Percentiles rank a stretch among this genome's conserved stretches.
Evolutionary conservation across 1,284 basidiomycete genomes (phyloP).

Genomic region (Austroboletus niveus): DNA sequence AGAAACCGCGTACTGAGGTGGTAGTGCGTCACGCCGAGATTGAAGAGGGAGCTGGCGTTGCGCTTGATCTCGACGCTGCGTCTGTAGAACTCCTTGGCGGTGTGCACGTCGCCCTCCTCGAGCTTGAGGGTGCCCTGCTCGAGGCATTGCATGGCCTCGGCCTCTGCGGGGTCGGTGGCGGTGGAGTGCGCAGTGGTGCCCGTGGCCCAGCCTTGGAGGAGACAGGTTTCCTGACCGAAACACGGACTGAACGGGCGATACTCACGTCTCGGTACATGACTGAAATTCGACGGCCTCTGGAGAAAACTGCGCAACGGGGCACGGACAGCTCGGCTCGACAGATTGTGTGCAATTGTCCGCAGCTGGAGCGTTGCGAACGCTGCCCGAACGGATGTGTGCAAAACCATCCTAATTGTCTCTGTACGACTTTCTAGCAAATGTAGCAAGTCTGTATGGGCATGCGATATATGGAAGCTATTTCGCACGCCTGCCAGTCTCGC

Average conservation of each 20-base stretch:
- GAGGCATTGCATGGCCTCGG: constrained; percentile 77
- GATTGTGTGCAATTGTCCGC: constrained; percentile 16
- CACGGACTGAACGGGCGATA: constrained; percentile 16
- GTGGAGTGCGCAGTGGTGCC: constrained; percentile 80
- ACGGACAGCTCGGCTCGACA: constrained; percentile 24
- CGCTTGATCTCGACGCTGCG: constrained; percentile 81
- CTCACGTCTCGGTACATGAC: constrained; percentile 26
- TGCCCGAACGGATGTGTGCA: constrained; percentile 19
- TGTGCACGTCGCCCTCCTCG: constrained; percentile 86
- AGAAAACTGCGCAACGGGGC: constrained; percentile 11
- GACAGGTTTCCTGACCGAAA: constrained; percentile 2
- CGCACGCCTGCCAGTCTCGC: constrained; percentile 23
- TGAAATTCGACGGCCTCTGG: constrained; percentile 5
- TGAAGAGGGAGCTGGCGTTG: constrained; percentile 82
- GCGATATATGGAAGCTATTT: constrained; percentile 13
- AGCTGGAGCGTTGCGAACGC: constrained; percentile 28
- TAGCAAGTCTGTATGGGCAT: not conserved
- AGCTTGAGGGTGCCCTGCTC: constrained; percentile 87
- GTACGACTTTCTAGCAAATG: constrained; percentile 16
- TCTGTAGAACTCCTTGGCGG: constrained; percentile 76
- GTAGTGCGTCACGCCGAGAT: constrained; percentile 86
- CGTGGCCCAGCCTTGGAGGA: constrained; percentile 71
- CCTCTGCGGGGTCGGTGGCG: constrained; percentile 79
- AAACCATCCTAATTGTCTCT: constrained; percentile 32
- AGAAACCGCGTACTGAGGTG: constrained; percentile 66